These are phyloP conservation scores for Aspergillus homomorphus DNA, from an alignment of 495 filamentous ascomycete genomes.

Conservation along the genomic window DNA sequence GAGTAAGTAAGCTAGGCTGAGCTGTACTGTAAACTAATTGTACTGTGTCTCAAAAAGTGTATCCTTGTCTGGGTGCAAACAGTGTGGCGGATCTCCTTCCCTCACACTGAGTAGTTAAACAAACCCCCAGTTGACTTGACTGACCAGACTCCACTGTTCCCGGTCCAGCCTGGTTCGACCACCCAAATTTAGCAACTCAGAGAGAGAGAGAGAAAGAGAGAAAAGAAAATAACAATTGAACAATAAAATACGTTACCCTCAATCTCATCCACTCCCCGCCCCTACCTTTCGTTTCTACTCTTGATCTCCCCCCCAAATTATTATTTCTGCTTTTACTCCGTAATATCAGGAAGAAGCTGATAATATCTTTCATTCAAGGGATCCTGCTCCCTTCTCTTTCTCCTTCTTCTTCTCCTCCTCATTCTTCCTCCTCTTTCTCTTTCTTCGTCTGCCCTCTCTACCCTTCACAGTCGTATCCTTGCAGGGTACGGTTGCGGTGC, in stretches of 20 bases:
- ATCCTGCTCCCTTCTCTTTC: background rate
- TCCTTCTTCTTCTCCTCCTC: background rate
- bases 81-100: background rate
- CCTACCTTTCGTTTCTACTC: background rate
- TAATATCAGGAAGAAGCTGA: too few species aligned
- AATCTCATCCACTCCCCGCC: background rate
- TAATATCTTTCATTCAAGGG: background rate
- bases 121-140: too few species aligned
- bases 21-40: too few species aligned
- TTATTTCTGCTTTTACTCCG: background rate
- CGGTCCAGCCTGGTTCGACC: background rate
- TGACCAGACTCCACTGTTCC: background rate
- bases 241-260: background rate
- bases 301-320: background rate
- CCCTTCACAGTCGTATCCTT: background rate
- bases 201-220: too few species aligned
- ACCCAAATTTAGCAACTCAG: background rate
- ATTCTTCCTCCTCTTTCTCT: background rate
- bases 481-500: background rate
- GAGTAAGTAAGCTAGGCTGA: too few species aligned
- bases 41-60: too few species aligned
- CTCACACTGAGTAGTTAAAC: too few species aligned
- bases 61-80: background rate
- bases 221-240: background rate
- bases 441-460: background rate